Conservation (phyloP, 139 green algal species). For the Closterium sp. region DNA sequence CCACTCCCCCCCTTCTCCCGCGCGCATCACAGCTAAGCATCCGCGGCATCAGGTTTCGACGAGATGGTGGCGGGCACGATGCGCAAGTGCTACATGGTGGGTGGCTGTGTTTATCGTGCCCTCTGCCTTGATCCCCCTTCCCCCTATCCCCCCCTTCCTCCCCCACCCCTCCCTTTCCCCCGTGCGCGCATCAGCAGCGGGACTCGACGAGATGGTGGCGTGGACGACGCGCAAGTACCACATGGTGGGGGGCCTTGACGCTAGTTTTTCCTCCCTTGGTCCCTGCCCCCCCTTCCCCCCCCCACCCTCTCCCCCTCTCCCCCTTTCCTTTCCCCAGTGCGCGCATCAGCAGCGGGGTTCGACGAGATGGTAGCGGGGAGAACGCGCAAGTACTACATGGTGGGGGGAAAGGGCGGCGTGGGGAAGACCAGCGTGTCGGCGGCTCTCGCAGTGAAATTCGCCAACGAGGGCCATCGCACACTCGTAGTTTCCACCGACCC, state of each 20-base stretch:
- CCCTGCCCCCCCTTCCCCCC: neutral
- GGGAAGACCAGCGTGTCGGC: slow-evolving; percentile 93
- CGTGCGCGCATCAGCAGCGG: no score
- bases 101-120: slow-evolving; percentile 92
- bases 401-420: slow-evolving; percentile 94
- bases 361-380: slow-evolving; percentile 31
- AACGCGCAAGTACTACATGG: slow-evolving; percentile 58
- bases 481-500: slow-evolving; percentile 97
- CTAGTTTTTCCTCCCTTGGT: neutral
- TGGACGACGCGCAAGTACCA: slow-evolving; percentile 50
- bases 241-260: slow-evolving; percentile 61
- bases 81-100: slow-evolving; percentile 60
- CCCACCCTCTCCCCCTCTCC: neutral
- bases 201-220: slow-evolving; percentile 42
- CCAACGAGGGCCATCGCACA: slow-evolving; percentile 79
- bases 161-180: neutral
- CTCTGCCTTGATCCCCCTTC: slow-evolving; percentile 42
- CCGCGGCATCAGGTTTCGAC: slow-evolving; percentile 18
- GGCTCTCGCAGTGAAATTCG: slow-evolving; percentile 85
- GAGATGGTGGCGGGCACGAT: slow-evolving; percentile 27
- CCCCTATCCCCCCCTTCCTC: no score
- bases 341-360: slow-evolving; percentile 24
- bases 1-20: no score
- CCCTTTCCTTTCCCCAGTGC: neutral
- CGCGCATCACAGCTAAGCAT: no score